Evolutionary conservation across 768 basidiomycete genomes (phyloP), one percentile per base, ranked within the genome.

Genomic region (Tubosaeta brunneosetosa): DNA sequence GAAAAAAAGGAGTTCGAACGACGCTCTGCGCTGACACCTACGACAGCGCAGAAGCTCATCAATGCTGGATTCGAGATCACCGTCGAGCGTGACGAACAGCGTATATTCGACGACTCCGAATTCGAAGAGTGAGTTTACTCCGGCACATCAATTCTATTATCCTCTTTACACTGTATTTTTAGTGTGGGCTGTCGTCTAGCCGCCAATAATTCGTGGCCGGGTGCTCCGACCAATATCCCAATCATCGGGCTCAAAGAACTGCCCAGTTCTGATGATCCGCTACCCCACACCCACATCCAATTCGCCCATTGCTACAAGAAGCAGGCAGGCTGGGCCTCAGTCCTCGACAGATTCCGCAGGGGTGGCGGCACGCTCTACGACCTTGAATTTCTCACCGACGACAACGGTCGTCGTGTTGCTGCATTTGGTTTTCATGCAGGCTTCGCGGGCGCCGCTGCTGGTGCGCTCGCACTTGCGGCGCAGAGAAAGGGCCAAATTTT

Each of bases 401-500:
- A 76, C 2, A 74, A 61, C 36, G 92, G 94, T 13, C 80, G 95
- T 27, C 88, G 97, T 42, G 94, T 99, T 33, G 95, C 97, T 14
- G 97, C 97, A 0, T 99, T 99, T 64, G 97, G 97, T 7, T 99
- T 87, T 75, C 91, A 98, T 68, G 97, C 97, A 12, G 97, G 97
- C 5, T 99, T 97, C 62, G 94, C 95, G n/a, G 97, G 97, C 14
- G 92, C 94, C 10, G 95, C 94, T 6, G 93, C 90, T 0, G 87
- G 90, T 19, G 90, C 89, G 8, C 79, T 98, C 26, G 92, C 91
- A 3, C 68, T 84, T 32, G 89, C 86, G 2, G 77, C 87, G 19
- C 80, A 86, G 48, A 76, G 77, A 56, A 74, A 78, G 43, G 84
- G 82, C 2, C 68, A 80, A 61, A 70, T 70, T 5, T 74, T 95